These are phyloP conservation scores for Chaetomiaceae sp. DNA, from an alignment of 2,329 filamentous ascomycete species.

Conservation along the genomic window DNA sequence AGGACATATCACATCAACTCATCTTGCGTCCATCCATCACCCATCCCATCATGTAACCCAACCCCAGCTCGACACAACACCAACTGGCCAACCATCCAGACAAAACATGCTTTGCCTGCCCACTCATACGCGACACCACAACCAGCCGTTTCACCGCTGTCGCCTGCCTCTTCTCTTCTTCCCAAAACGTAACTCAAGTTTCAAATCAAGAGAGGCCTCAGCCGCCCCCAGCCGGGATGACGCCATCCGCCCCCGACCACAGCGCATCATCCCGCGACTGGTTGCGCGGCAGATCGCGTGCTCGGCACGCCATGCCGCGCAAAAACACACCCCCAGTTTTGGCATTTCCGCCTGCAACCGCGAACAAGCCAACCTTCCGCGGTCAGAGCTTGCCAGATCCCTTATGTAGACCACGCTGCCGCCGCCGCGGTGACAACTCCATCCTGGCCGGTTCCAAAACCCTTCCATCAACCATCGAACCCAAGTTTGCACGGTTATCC, in stretches of 20 bases:
- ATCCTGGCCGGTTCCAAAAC: no score
- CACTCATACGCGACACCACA: background rate
- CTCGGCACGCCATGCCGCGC: constrained; percentile 17
- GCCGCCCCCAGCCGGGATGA: background rate
- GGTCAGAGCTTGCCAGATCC: no score
- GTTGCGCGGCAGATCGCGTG: constrained; percentile 13
- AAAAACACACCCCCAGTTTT: background rate
- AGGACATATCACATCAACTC: constrained; percentile 10
- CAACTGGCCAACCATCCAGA: background rate
- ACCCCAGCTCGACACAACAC: background rate
- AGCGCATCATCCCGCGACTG: background rate
- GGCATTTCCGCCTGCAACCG: background rate
- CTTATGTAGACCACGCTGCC: no score
- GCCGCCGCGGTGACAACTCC: no score
- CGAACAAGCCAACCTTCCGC: background rate
- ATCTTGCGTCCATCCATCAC: background rate
- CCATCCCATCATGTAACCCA: background rate
- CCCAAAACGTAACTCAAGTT: background rate
- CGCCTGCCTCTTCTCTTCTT: background rate
- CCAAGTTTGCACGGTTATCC: background rate
- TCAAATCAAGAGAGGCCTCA: background rate
- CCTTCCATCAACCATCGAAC: background rate
- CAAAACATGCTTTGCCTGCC: background rate
- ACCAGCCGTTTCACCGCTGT: no score
- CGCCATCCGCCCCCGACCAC: constrained; percentile 7